Conservation (phyloP, 2,329 filamentous ascomycete genomes). For the Cercospora berteroae region DNA sequence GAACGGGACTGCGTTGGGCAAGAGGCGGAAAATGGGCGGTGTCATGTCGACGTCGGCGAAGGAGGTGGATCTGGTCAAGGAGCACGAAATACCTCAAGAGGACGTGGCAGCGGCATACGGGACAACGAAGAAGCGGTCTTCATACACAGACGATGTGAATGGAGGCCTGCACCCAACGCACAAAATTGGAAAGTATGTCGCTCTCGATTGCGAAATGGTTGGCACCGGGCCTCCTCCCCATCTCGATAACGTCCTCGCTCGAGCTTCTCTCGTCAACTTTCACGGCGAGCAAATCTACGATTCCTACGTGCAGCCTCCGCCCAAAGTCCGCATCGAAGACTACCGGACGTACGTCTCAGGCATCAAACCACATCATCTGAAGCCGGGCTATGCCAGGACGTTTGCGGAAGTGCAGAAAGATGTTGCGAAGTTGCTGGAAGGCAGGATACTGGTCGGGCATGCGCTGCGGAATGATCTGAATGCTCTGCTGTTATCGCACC, state of each 20-base stretch:
- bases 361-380: slow-evolving; percentile 71
- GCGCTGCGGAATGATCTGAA: slow-evolving; percentile 75
- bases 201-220: slow-evolving; percentile 98
- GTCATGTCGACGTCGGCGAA: slow-evolving; percentile 40
- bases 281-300: slow-evolving; percentile 92
- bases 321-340: slow-evolving; percentile 71
- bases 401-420: slow-evolving; percentile 76
- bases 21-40: slow-evolving; percentile 54
- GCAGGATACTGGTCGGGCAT: slow-evolving; percentile 76
- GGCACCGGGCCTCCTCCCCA: slow-evolving; percentile 69
- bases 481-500: slow-evolving; percentile 74
- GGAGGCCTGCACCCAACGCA: slow-evolving; percentile 51
- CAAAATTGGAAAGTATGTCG: slow-evolving; percentile 83
- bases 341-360: slow-evolving; percentile 88
- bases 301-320: slow-evolving; percentile 72
- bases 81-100: slow-evolving; percentile 54
- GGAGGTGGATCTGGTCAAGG: slow-evolving; percentile 32
- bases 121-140: slow-evolving; percentile 60
- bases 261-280: slow-evolving; percentile 89
- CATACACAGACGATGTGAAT: slow-evolving; percentile 48
- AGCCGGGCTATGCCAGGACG: slow-evolving; percentile 43
- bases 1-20: slow-evolving; percentile 13
- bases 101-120: slow-evolving; percentile 62
- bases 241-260: slow-evolving; percentile 72
- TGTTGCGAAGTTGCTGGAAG: slow-evolving; percentile 66